phyloP scores from a whole-genome alignment of 805 yeast species.

The Nakazawaea pomicola region DNA sequence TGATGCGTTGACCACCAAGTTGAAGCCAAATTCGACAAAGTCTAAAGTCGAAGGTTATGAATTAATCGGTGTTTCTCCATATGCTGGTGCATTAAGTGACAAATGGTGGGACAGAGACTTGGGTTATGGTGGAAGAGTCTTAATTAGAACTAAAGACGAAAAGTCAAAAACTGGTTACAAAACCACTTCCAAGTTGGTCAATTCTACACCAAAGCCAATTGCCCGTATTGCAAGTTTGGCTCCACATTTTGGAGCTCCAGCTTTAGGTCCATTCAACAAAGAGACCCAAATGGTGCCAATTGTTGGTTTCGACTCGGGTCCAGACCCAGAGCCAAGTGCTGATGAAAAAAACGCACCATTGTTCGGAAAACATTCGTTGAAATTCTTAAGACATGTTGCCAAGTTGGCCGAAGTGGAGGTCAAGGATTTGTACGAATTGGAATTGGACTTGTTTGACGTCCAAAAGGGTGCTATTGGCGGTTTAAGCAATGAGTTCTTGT shows the following conservation, averaged over 20 bases:
- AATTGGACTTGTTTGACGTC: conserved; percentile 75
- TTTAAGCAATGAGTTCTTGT: conserved; percentile 66
- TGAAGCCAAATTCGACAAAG: conserved; percentile 70
- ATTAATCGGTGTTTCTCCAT: conserved; percentile 78
- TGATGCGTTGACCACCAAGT: conserved; percentile 62
- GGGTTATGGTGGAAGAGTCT: conserved; percentile 76
- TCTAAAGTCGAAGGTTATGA: conserved; percentile 66
- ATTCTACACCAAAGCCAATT: conserved; percentile 62
- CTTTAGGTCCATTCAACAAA: conserved; percentile 65
- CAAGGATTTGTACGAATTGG: conserved; percentile 60
- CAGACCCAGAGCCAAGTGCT: conserved; percentile 45
- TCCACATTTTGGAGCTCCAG: conserved; percentile 76
- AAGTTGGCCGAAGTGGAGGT: conserved; percentile 54
- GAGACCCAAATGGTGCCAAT: conserved; percentile 81
- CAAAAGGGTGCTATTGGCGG: conserved; percentile 81
- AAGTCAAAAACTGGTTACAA: conserved; percentile 19
- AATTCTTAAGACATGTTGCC: conserved; percentile 65
- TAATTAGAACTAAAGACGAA: conserved; percentile 38
- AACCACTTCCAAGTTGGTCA: conserved; percentile 34
- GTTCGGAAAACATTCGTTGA: conserved; percentile 62
- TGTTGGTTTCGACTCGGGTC: conserved; percentile 49
- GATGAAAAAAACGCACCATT: conserved; percentile 62
- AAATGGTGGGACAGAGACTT: conserved; percentile 85
- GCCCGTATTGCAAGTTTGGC: conserved; percentile 84
- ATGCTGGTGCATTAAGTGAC: conserved; percentile 62